Evolutionary conservation across 2,329 filamentous ascomycete genomes (phyloP).

Genomic region (Coniochaeta sp.): DNA sequence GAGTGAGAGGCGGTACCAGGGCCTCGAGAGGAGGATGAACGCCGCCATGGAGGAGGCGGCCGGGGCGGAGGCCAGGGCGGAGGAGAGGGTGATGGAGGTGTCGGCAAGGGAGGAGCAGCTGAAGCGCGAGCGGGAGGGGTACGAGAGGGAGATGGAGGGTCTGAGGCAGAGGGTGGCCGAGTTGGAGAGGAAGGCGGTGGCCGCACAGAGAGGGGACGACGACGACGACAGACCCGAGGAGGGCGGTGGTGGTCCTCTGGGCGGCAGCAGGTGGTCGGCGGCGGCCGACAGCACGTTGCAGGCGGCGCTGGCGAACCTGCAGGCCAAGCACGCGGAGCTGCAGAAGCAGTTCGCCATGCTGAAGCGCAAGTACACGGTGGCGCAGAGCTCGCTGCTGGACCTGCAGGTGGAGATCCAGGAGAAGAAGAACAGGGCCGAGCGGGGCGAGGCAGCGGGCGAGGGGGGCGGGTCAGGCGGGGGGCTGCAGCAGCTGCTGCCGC

Average conservation of each 20-base stretch:
- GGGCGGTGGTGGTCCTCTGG: too few relatives aligned
- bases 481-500: too few relatives aligned
- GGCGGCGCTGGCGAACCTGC: constrained; percentile 39
- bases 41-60: constrained; percentile 49
- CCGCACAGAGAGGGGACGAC: not conserved
- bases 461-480: constrained; percentile 29
- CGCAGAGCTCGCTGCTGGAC: constrained; percentile 43
- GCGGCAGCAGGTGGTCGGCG: too few relatives aligned
- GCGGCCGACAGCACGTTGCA: constrained; percentile 30
- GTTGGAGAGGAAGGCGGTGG: not conserved
- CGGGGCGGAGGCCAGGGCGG: constrained; percentile 49
- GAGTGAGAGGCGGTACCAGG: constrained; percentile 56
- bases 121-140: constrained; percentile 31
- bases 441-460: constrained; percentile 11
- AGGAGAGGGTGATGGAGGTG: constrained; percentile 53
- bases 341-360: constrained; percentile 44
- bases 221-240: constrained; percentile 11
- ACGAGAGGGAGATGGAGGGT: constrained; percentile 38
- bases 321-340: constrained; percentile 45
- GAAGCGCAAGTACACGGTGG: constrained; percentile 41
- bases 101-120: constrained; percentile 40
- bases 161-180: constrained; percentile 39
- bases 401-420: constrained; percentile 29
- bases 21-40: constrained; percentile 53
- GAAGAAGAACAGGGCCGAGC: constrained; percentile 11